Evolutionary conservation across 352 stramenopile species (phyloP).

Genomic region (Phytophthora pistaciae): DNA sequence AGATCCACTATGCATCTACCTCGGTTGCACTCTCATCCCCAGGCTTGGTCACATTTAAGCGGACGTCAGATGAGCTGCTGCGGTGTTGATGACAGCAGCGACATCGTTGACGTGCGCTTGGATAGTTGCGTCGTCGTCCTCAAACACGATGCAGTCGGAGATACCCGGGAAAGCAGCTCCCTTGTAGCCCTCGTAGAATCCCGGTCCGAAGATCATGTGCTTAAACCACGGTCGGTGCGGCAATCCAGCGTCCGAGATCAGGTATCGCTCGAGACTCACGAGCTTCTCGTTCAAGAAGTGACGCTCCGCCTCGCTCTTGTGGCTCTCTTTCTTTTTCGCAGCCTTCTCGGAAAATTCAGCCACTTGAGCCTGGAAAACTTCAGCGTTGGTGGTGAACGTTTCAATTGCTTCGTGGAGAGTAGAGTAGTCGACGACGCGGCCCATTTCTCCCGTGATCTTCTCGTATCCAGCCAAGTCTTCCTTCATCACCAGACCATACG

Average conservation of each 20-base stretch:
- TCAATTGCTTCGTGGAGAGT: constrained; percentile 50
- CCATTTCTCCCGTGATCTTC: constrained; percentile 30
- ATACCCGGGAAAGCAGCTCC: constrained; percentile 36
- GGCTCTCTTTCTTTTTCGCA: constrained; percentile 5
- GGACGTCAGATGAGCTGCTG: constrained; percentile 42
- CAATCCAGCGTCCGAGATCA: constrained; percentile 39
- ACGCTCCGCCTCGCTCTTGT: constrained; percentile 16
- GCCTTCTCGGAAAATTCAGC: constrained; percentile 22
- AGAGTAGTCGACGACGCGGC: constrained; percentile 39
- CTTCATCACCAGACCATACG: constrained; percentile 70
- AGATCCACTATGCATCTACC: constrained; percentile 9
- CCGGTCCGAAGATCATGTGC: constrained; percentile 53
- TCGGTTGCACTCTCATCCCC: neutral
- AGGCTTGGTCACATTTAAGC: neutral
- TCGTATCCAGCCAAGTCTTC: constrained; percentile 48
- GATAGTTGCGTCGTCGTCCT: constrained; percentile 33
- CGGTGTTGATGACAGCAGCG: constrained; percentile 37
- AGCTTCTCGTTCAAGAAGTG: constrained; percentile 42
- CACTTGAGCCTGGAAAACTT: constrained; percentile 34
- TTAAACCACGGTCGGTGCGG: constrained; percentile 51
- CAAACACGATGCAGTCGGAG: constrained; percentile 34
- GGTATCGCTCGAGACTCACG: constrained; percentile 40
- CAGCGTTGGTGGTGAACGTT: constrained; percentile 40
- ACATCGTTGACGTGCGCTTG: constrained; percentile 41
- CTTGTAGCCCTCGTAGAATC: constrained; percentile 51